A percentile compares a stretch with the other conserved stretches of the same genome.
Conservation (phyloP, 805 yeast species). For the Saturnispora zaruensis region DNA sequence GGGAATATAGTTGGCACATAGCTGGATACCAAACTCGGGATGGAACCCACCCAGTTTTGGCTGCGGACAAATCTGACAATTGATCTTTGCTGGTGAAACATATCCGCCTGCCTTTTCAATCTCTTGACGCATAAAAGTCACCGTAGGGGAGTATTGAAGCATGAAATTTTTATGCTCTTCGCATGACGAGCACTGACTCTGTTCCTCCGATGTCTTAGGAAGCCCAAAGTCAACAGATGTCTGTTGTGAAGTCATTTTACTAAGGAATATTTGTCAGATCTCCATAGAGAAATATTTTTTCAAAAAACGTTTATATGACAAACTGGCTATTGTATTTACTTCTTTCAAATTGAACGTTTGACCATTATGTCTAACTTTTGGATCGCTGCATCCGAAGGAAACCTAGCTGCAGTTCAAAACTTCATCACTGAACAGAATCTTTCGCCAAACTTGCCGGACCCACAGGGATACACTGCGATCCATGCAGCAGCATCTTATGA, state of each 20-base stretch:
- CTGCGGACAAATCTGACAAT: constrained; percentile 80
- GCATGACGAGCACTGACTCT: constrained; percentile 56
- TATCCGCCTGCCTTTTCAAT: constrained; percentile 51
- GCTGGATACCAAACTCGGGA: constrained; percentile 76
- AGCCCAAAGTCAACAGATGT: background rate
- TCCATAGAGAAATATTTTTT: background rate
- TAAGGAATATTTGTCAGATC: background rate
- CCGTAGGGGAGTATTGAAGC: constrained; percentile 72
- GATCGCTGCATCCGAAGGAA: constrained; percentile 91
- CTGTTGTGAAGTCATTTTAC: constrained; percentile 4
- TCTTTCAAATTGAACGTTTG: background rate
- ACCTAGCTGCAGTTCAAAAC: constrained; percentile 47
- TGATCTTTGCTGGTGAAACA: constrained; percentile 47
- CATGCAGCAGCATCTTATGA: constrained; percentile 98
- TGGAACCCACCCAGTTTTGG: constrained; percentile 86
- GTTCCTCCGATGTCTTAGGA: constrained; percentile 4
- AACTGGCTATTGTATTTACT: background rate
- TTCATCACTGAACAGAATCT: constrained; percentile 42
- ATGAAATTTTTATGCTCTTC: constrained; percentile 75
- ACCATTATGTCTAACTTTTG: constrained; percentile 52
- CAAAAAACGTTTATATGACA: background rate
- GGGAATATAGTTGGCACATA: constrained; percentile 74
- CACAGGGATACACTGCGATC: constrained; percentile 91
- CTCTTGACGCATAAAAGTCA: constrained; percentile 78
- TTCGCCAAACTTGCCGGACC: constrained; percentile 71